Evolutionary conservation across 2,329 filamentous ascomycete species (phyloP), one percentile per base, ranked within the genome.

Genomic region (Aspergillus fumigatus): DNA sequence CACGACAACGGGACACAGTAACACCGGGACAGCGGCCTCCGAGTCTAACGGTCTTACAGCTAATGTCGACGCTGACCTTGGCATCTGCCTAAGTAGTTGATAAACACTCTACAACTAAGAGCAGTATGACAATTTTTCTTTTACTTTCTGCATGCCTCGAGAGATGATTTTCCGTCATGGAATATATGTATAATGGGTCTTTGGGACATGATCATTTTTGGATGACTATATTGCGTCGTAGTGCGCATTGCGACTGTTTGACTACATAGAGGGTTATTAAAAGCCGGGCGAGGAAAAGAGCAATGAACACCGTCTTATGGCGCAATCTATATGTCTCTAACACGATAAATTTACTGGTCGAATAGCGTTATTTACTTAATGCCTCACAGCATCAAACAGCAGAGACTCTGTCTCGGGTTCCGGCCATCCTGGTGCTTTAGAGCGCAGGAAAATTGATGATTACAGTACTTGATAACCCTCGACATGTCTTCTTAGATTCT

Each of bases 1-100:
- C 21, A 19, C 27, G 29, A 47, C 26, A 21, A 55, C 19, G 41
- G 49, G 21, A 27, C n/a, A 14, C 40, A 23, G 49, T 11, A 23
- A 25, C 27, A 48, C 48, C 14, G 64, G 58, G 17, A 48, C 55
- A 25, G 32, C 54, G 25, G 54, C 51, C n/a, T 11, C 55, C n/a
- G 63, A 63, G 11, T 35, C 52, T 23, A 52, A 55, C 43, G 23
- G 51, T 9, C 50, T 58, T 11, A 48, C 52, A 14, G 27, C 59
- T 17, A 59, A 59, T 47, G 59, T 66, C 4, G 65, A 66, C 19
- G 54, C 62, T 27, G 65, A 65, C 9, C 57, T 67, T 41, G 63
- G 62, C 3, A 54, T 65, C 41, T 58, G 54, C 48, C 48, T 66
- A 25, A 35, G 41, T 47, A 48, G 29, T 27, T 56, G 47, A 35